Evolutionary conservation across 306 rosid genomes (phyloP).

Genomic region (Ormosia semicastrata): DNA sequence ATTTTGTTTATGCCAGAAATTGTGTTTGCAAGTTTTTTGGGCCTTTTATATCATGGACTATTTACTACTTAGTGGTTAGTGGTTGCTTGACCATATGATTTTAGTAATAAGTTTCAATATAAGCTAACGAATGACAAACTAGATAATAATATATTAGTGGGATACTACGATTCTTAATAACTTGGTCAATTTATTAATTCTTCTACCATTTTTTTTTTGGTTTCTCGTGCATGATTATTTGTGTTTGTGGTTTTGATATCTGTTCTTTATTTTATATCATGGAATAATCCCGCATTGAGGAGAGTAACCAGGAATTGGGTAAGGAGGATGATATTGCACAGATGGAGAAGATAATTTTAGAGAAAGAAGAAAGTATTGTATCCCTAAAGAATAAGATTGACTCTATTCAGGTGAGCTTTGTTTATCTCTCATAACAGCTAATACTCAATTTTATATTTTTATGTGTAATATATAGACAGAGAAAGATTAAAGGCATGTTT

Average conservation of each 20-base stretch:
- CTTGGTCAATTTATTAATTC: neutral
- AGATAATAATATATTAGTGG: too few species aligned
- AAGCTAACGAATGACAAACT: too few species aligned
- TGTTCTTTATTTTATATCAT: neutral
- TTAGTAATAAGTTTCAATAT: too few species aligned
- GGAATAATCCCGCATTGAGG: slow-evolving; percentile 16
- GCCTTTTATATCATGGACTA: too few species aligned
- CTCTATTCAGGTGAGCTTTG: neutral
- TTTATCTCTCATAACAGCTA: neutral
- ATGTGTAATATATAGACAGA: too few species aligned
- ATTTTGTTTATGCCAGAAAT: too few species aligned
- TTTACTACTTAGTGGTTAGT: too few species aligned
- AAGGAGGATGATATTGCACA: slow-evolving; percentile 4
- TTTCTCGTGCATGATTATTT: neutral
- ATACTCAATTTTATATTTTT: neutral
- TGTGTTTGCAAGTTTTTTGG: too few species aligned
- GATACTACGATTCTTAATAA: neutral
- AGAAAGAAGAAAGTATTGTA: slow-evolving; percentile 12
- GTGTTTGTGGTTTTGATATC: neutral
- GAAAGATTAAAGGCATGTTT: too few species aligned
- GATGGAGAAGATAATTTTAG: slow-evolving; percentile 11
- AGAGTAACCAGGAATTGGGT: slow-evolving; percentile 1
- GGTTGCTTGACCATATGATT: too few species aligned
- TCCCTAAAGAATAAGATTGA: neutral
- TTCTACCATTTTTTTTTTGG: neutral